Conservation (phyloP, 2,329 filamentous ascomycete species). For the Fusarium napiforme region DNA sequence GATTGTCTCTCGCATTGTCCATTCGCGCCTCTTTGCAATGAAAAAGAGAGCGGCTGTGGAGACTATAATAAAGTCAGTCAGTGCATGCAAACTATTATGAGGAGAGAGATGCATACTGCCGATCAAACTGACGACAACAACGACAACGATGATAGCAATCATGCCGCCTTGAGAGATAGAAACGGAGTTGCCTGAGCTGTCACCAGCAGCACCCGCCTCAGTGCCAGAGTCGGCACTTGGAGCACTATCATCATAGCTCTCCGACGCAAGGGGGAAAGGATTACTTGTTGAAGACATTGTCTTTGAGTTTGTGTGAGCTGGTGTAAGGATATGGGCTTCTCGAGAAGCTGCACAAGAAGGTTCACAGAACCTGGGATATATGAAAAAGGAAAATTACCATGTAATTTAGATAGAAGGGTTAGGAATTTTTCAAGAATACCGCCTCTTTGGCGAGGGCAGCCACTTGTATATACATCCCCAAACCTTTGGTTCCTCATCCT, state of each 20-base stretch:
- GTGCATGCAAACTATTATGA: not conserved
- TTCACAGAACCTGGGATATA: conserved; percentile 36
- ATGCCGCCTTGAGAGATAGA: conserved; percentile 75
- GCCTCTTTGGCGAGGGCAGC: conserved; percentile 28
- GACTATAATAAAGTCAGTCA: conserved; percentile 56
- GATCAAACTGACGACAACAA: conserved; percentile 72
- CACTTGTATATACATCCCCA: conserved; percentile 41
- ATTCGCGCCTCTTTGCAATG: conserved; percentile 85
- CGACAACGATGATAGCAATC: conserved; percentile 79
- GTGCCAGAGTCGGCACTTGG: conserved; percentile 56
- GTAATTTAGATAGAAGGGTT: conserved; percentile 2
- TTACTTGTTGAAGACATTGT: conserved; percentile 55
- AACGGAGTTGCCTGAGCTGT: conserved; percentile 65
- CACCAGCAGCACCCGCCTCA: conserved; percentile 73
- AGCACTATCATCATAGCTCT: conserved; percentile 51
- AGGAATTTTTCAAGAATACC: not conserved
- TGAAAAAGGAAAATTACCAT: conserved; percentile 21
- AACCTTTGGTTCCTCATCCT: conserved; percentile 19
- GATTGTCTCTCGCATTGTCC: conserved; percentile 79
- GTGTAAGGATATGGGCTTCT: conserved; percentile 10
- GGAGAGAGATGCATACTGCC: conserved; percentile 66
- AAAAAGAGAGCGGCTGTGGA: conserved; percentile 76
- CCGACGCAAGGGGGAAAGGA: conserved; percentile 57
- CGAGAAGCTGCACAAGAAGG: conserved; percentile 5
- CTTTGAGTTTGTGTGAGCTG: conserved; percentile 2